Conservation (phyloP, 768 basidiomycete species). For the Coprinopsis cinerea region DNA sequence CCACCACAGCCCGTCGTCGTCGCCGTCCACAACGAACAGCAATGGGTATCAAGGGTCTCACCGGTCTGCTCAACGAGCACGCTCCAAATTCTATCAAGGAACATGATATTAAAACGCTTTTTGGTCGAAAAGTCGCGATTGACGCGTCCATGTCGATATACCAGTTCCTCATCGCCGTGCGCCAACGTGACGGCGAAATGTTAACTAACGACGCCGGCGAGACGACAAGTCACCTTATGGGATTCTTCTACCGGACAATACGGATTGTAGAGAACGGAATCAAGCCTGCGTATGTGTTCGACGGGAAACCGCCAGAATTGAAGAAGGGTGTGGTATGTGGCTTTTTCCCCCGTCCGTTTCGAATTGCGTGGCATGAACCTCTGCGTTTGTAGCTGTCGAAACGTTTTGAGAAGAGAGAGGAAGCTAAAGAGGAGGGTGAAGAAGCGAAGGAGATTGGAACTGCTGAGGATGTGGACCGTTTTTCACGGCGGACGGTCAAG, state of each 20-base stretch:
- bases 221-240: conserved; percentile 98
- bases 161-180: conserved; percentile 96
- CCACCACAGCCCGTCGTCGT: too few species aligned
- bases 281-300: conserved; percentile 97
- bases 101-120: conserved; percentile 94
- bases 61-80: conserved; percentile 81
- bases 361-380: conserved; percentile 8
- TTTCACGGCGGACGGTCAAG: conserved; percentile 86
- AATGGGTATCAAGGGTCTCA: conserved; percentile 98
- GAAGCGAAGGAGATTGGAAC: conserved; percentile 97
- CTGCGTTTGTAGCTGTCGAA: conserved; percentile 84
- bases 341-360: not conserved
- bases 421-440: conserved; percentile 91
- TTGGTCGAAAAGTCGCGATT: conserved; percentile 97
- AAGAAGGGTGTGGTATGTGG: conserved; percentile 90
- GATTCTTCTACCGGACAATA: conserved; percentile 96
- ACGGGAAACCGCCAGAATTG: conserved; percentile 96
- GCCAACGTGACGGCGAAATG: conserved; percentile 94
- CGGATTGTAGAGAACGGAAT: conserved; percentile 98
- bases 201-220: conserved; percentile 97
- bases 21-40: too few species aligned
- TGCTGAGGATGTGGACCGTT: conserved; percentile 85
- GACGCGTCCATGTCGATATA: conserved; percentile 98
- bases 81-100: conserved; percentile 86
- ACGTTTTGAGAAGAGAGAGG: conserved; percentile 85